phyloP scores from a whole-genome alignment of 345 rosid genomes.

The Sisymbrium irio region DNA sequence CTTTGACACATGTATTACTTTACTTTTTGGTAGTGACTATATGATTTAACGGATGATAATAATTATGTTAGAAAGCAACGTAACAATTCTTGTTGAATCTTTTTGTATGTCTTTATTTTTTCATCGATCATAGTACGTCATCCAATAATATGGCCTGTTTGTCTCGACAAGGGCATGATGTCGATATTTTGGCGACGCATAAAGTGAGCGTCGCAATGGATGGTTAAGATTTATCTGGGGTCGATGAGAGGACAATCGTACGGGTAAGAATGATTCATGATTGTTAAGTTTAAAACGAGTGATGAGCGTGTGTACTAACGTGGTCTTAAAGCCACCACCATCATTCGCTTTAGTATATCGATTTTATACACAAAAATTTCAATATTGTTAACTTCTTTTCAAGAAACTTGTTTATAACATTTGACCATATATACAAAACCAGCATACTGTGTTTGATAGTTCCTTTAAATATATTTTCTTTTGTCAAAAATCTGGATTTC shows the following conservation, averaged over 20 bases:
- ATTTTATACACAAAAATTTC: neutral
- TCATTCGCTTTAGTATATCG: neutral
- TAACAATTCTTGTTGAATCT: slow-evolving; percentile 9
- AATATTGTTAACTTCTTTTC: neutral
- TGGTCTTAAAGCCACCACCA: slow-evolving; percentile 12
- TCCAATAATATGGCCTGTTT: slow-evolving; percentile 26
- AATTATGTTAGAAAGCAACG: slow-evolving; percentile 25
- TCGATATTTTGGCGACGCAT: slow-evolving; percentile 30
- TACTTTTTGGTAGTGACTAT: slow-evolving; percentile 2
- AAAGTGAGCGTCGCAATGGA: slow-evolving; percentile 12
- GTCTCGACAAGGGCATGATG: slow-evolving; percentile 25
- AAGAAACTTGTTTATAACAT: neutral
- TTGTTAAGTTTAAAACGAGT: slow-evolving; percentile 25
- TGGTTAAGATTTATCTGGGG: slow-evolving; percentile 18
- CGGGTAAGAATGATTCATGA: slow-evolving; percentile 30
- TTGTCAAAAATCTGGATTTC: neutral
- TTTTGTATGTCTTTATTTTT: slow-evolving; percentile 1
- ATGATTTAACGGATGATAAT: slow-evolving; percentile 15
- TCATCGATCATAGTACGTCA: neutral
- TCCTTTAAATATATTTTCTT: neutral
- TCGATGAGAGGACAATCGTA: slow-evolving; percentile 22
- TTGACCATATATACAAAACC: neutral
- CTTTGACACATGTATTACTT: slow-evolving; percentile 7
- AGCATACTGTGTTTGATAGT: neutral
- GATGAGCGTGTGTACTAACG: slow-evolving; percentile 30